These are phyloP conservation scores for Venturia nashicola DNA, from an alignment of 2,329 filamentous ascomycete genomes.

Conservation along the genomic window DNA sequence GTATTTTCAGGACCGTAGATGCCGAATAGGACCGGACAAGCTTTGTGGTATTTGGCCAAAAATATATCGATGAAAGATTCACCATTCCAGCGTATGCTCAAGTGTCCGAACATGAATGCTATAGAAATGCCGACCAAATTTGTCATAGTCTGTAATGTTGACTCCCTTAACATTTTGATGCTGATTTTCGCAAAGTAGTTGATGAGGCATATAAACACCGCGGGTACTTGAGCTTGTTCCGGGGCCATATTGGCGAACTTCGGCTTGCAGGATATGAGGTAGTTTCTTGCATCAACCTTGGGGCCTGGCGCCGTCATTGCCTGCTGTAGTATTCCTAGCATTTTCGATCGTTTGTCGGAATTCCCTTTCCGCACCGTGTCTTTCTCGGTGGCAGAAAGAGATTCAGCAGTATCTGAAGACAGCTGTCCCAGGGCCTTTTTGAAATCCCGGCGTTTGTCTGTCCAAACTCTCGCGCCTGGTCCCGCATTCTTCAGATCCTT, in stretches of 20 bases:
- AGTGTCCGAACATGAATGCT: conserved; percentile 48
- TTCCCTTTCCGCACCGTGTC: conserved; percentile 9
- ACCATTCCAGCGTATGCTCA: conserved; percentile 42
- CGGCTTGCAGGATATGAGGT: conserved; percentile 7
- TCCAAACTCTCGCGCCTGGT: conserved; percentile 43
- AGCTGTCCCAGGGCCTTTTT: conserved; percentile 63
- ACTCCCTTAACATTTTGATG: conserved; percentile 43
- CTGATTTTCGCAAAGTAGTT: conserved; percentile 65
- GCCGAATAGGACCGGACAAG: conserved; percentile 78
- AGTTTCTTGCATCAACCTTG: conserved; percentile 15
- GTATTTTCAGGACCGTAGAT: conserved; percentile 66
- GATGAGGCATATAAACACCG: conserved; percentile 60
- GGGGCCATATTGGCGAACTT: conserved; percentile 14
- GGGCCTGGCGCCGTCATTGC: conserved; percentile 15
- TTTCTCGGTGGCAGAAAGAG: conserved; percentile 22
- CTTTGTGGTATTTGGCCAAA: conserved; percentile 70
- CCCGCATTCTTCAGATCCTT: conserved; percentile 45
- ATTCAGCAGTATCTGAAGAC: conserved; percentile 39
- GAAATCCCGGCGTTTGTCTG: conserved; percentile 60
- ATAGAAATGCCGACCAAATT: conserved; percentile 70
- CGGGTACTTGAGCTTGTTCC: conserved; percentile 43
- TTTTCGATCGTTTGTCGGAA: conserved; percentile 21
- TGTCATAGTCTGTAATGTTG: conserved; percentile 22
- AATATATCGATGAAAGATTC: conserved; percentile 67
- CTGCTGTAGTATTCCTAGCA: conserved; percentile 39